A percentile compares a stretch with the other conserved stretches of the same genome.
Evolutionary conservation across 768 basidiomycete species (phyloP).

Genomic region (Suillus luteus): DNA sequence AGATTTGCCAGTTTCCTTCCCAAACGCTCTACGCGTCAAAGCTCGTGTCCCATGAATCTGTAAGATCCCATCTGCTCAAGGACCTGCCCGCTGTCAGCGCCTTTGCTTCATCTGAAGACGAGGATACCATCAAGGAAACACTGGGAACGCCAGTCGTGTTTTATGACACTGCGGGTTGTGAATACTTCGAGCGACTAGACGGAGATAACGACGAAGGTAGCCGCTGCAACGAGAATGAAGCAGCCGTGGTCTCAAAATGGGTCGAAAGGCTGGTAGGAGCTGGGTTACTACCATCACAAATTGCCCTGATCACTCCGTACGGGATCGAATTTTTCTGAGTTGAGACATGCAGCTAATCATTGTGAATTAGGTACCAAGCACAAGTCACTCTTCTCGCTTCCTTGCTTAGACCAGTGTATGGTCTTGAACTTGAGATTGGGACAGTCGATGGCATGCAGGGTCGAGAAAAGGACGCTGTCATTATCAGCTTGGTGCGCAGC

Average conservation of each 20-base stretch:
- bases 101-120: conserved; percentile 37
- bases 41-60: conserved; percentile 69
- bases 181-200: conserved; percentile 85
- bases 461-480: conserved; percentile 90
- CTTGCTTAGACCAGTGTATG: conserved; percentile 70
- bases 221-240: conserved; percentile 94
- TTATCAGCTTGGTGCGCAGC: conserved; percentile 90
- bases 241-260: conserved; percentile 80
- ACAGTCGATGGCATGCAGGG: conserved; percentile 98
- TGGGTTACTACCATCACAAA: conserved; percentile 68
- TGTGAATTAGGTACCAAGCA: conserved; percentile 73
- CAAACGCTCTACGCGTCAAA: conserved; percentile 74
- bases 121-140: conserved; percentile 72
- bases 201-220: conserved; percentile 87
- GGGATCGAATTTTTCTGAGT: conserved; percentile 22
- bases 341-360: background rate
- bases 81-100: conserved; percentile 61
- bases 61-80: conserved; percentile 68
- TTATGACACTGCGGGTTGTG: conserved; percentile 92
- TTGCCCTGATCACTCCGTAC: conserved; percentile 87
- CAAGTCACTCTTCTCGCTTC: conserved; percentile 87
- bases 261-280: conserved; percentile 73
- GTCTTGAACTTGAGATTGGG: conserved; percentile 79
- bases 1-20: conserved; percentile 87
- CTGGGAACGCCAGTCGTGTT: conserved; percentile 84